Conservation (phyloP, 768 basidiomycete species). For the Lentinula boryana region DNA sequence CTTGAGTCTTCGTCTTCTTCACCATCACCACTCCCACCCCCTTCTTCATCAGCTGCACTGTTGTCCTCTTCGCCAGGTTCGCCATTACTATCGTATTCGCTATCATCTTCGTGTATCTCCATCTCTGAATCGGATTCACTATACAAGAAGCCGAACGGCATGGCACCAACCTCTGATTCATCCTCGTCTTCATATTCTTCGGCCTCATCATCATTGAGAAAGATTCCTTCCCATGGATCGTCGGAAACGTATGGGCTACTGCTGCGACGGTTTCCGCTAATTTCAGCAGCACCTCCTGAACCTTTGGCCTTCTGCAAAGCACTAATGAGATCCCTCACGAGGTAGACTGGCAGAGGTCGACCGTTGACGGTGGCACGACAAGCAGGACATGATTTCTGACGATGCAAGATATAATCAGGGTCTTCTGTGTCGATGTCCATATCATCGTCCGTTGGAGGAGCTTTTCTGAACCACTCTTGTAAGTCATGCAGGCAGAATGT, state of each 20-base stretch:
- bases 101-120: not conserved
- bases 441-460: constrained; percentile 40
- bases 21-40: constrained; percentile 25
- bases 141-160: not conserved
- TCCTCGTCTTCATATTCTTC: constrained; percentile 25
- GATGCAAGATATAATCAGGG: constrained; percentile 42
- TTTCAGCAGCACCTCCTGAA: constrained; percentile 9
- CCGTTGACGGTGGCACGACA: constrained; percentile 53
- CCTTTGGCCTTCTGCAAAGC: constrained; percentile 40
- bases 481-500: constrained; percentile 69
- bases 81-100: constrained; percentile 6
- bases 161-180: constrained; percentile 22
- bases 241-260: constrained; percentile 28
- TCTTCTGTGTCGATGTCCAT: constrained; percentile 30
- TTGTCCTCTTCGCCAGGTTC: constrained; percentile 27
- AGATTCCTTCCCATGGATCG: constrained; percentile 72
- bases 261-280: constrained; percentile 14
- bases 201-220: constrained; percentile 39
- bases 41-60: constrained; percentile 21
- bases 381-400: constrained; percentile 68
- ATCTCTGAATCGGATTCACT: not conserved
- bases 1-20: constrained; percentile 28
- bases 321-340: constrained; percentile 55
- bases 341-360: constrained; percentile 63
- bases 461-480: constrained; percentile 73